Evolutionary conservation across 2,329 filamentous ascomycete species (phyloP).

Genomic region (Fusarium dlaminii): DNA sequence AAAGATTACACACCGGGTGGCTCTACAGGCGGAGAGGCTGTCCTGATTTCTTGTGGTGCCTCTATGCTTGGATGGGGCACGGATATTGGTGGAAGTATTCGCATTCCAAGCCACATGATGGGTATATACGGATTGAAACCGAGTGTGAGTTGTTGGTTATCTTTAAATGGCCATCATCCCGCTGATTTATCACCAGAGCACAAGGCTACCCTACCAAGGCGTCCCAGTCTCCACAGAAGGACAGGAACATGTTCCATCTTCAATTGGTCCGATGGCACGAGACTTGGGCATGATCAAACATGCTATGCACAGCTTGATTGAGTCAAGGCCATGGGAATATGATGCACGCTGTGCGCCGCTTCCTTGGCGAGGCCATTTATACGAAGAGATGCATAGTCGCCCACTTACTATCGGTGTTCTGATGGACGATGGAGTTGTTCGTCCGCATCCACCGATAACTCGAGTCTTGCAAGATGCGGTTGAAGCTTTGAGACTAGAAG

Average conservation of each 20-base stretch:
- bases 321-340: neutral
- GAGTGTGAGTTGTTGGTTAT: neutral
- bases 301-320: neutral
- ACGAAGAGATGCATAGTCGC: neutral
- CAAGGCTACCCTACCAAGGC: neutral
- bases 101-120: constrained; percentile 1
- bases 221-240: neutral
- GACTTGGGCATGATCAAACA: neutral
- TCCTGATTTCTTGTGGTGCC: neutral
- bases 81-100: neutral
- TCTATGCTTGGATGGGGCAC: constrained; percentile 1
- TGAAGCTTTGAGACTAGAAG: neutral
- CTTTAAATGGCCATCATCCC: rapidly evolving
- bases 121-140: neutral
- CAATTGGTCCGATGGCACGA: neutral
- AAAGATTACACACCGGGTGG: neutral
- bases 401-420: neutral
- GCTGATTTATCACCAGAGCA: neutral
- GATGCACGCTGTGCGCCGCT: neutral
- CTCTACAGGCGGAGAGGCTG: neutral
- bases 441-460: neutral
- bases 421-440: neutral
- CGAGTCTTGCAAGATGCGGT: neutral
- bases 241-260: neutral
- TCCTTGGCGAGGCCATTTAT: neutral